Evolutionary conservation across 257 asterid species (phyloP).

Genomic region (Plantago major): DNA sequence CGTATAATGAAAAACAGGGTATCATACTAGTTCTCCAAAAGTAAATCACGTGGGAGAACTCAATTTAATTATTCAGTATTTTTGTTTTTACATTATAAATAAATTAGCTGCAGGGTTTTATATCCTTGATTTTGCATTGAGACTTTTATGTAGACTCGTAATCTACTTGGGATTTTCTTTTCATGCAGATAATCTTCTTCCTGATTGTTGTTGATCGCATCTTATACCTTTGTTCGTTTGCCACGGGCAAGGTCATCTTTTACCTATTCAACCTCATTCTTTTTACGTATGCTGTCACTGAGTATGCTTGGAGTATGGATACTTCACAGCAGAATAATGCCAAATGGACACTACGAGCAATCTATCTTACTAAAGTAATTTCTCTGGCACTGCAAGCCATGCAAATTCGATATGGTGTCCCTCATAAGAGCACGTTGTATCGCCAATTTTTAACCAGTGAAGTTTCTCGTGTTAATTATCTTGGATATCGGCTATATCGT

Average conservation of each 20-base stretch:
- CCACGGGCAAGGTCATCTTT: constrained; percentile 82
- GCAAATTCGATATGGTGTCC: constrained; percentile 89
- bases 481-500: constrained; percentile 91
- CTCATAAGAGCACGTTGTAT: constrained; percentile 90
- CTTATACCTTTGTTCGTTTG: constrained; percentile 91
- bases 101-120: neutral
- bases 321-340: constrained; percentile 71
- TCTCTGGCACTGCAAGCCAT: constrained; percentile 91
- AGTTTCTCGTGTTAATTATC: constrained; percentile 75
- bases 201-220: constrained; percentile 93
- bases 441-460: constrained; percentile 96
- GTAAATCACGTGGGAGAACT: neutral
- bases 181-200: constrained; percentile 86
- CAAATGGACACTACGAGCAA: constrained; percentile 86
- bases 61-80: too few relatives aligned
- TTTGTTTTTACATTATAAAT: neutral
- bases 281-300: constrained; percentile 70
- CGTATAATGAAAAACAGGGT: neutral
- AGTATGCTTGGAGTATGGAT: constrained; percentile 85
- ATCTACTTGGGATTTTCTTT: constrained; percentile 24
- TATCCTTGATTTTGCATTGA: neutral
- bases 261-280: constrained; percentile 82
- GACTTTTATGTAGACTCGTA: constrained; percentile 14
- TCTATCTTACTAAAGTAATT: constrained; percentile 81
- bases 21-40: neutral